These are phyloP conservation scores for Populus hybrid DNA, from an alignment of 441 rosid genomes.

Conservation along the genomic window DNA sequence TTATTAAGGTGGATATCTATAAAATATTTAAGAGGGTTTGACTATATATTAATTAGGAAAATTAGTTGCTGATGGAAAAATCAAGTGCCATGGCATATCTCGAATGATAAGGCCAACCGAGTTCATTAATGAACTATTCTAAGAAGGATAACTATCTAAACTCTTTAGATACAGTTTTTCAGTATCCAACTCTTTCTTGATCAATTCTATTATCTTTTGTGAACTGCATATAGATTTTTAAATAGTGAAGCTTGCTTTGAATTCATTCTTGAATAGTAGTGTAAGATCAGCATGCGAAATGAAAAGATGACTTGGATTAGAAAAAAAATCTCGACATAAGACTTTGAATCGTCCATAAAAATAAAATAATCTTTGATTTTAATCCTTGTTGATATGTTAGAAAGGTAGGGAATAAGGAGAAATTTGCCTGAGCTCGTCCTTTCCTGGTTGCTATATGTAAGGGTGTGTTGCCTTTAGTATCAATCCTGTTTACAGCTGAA, in stretches of 20 bases:
- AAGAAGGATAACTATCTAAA: not conserved
- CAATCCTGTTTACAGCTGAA: constrained; percentile 59
- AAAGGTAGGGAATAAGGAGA: not conserved
- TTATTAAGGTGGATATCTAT: not conserved
- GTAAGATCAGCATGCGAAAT: too few relatives aligned
- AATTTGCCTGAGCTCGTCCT: constrained; percentile 63
- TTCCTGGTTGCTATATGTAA: constrained; percentile 82
- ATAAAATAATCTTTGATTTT: not conserved
- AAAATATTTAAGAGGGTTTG: not conserved
- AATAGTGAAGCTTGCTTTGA: too few relatives aligned
- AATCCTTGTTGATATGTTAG: not conserved
- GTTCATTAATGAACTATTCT: not conserved
- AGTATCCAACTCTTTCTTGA: not conserved
- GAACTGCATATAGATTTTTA: not conserved
- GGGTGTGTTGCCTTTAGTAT: constrained; percentile 75
- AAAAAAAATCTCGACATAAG: not conserved
- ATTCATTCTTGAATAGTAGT: too few relatives aligned
- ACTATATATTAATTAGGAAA: not conserved
- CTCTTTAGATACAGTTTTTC: not conserved
- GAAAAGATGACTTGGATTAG: too few relatives aligned
- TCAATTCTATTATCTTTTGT: not conserved
- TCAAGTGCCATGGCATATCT: not conserved
- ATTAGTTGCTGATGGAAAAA: not conserved
- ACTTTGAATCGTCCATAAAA: not conserved
- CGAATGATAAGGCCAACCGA: not conserved